Evolutionary conservation across 2,329 filamentous ascomycete genomes (phyloP), one percentile per base, ranked within the genome.

Genomic region (Zasmidium cellare): DNA sequence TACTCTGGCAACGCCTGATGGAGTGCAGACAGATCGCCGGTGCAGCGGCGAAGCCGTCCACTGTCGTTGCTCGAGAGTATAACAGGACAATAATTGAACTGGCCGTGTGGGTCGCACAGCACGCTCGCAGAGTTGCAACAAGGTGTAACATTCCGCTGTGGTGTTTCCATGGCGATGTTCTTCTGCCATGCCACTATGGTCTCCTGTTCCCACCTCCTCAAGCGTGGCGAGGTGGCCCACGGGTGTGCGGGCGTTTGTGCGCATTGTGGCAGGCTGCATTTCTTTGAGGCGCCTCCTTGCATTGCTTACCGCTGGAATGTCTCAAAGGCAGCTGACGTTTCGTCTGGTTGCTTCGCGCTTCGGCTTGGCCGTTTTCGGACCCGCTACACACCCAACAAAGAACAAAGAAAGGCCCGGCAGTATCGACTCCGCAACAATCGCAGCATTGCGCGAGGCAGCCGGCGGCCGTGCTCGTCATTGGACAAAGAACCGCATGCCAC

Each of bases 401-500:
- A 72, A 71, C 67, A 71, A 73, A 73, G 69, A 70, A 69, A 63
- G 50, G 51, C n/a, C n/a, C 49, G 53, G 56, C 55, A 59, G 58
- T 55, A 52, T 68, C 65, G 59, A 65, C 60, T 65, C 66, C 64
- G 62, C 63, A 65, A 71, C 67, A 71, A 70, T 70, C 65, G 65
- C 64, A 67, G 64, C 59, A 63, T 59, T 63, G 58, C 61, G 59
- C 57, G 59, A 66, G 53, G 58, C 53, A 56, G 56, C 56, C 60
- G 59, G 55, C 35, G 65, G 55, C 67, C 63, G 64, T 64, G 65
- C 66, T 63, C 65, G 65, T 68, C 64, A 67, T 66, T 65, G 65
- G 67, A 71, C 69, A 71, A 70, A 71, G 68, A 62, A 41, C 46
- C 55, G 62, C 67, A 69, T 71, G 64, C 67, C 69, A 68, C 64